Percentiles rank a stretch among this genome's conserved stretches.
Evolutionary conservation across 768 basidiomycete genomes (phyloP).

Genomic region (Podaxis rugospora): DNA sequence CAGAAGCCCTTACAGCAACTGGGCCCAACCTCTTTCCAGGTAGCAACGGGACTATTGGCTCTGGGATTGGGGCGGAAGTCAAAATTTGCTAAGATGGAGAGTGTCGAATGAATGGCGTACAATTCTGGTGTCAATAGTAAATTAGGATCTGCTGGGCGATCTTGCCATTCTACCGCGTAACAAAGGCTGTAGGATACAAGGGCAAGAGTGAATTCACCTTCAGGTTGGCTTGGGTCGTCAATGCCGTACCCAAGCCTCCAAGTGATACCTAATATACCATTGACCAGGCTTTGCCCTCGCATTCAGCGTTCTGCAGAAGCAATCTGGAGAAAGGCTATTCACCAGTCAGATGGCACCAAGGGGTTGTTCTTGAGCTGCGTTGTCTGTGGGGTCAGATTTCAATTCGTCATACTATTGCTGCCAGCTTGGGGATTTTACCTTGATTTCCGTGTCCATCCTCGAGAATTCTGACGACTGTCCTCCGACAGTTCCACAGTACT

Average conservation of each 20-base stretch:
- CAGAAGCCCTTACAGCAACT: constrained; percentile 14
- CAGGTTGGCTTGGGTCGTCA: constrained; percentile 45
- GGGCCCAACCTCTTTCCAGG: constrained; percentile 47
- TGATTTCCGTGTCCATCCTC: constrained; percentile 56
- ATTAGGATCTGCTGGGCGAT: constrained; percentile 49
- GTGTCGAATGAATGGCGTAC: constrained; percentile 29
- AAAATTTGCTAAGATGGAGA: not conserved
- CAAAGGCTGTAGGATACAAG: not conserved
- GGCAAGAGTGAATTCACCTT: constrained; percentile 35
- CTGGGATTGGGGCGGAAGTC: constrained; percentile 20
- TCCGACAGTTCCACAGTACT: constrained; percentile 60
- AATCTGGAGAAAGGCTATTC: constrained; percentile 17
- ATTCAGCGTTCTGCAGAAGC: not conserved
- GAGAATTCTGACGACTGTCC: constrained; percentile 58
- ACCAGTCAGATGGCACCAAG: constrained; percentile 60
- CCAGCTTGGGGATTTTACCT: constrained; percentile 26
- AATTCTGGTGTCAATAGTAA: constrained; percentile 44
- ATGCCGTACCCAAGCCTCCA: constrained; percentile 60
- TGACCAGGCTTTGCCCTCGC: constrained; percentile 35
- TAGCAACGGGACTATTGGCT: constrained; percentile 52
- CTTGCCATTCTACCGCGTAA: constrained; percentile 47
- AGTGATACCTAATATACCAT: constrained; percentile 55
- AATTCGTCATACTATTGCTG: not conserved
- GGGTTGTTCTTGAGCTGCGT: constrained; percentile 47
- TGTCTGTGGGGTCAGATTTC: constrained; percentile 26